Evolutionary conservation across 805 yeast genomes (phyloP).

Genomic region (Myxozyma neotropica): DNA sequence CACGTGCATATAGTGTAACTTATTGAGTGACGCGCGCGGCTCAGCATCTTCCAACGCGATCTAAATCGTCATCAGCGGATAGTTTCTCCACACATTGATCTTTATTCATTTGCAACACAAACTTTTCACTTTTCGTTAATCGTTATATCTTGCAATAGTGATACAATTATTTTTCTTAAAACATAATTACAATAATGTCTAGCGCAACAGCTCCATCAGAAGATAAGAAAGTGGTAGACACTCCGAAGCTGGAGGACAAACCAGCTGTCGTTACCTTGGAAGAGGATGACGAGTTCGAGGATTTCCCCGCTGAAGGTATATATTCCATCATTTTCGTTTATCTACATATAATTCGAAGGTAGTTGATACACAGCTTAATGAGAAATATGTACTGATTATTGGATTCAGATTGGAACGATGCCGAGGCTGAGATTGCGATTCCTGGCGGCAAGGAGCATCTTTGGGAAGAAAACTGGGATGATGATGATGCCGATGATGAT

Average conservation of each 20-base stretch:
- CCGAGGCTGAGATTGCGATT: conserved; percentile 53
- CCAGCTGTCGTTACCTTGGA: conserved; percentile 69
- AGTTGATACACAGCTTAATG: no score
- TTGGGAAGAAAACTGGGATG: conserved; percentile 99
- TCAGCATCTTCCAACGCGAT: not conserved
- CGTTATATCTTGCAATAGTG: no score
- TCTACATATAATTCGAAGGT: no score
- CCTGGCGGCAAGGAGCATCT: conserved; percentile 55
- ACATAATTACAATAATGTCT: conserved; percentile 1
- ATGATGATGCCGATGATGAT: conserved; percentile 82
- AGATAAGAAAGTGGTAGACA: conserved; percentile 1
- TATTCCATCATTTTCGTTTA: not conserved
- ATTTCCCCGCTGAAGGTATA: conserved; percentile 80
- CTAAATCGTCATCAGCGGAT: not conserved
- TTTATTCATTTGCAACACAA: no score
- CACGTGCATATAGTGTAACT: not conserved
- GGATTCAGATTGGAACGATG: conserved; percentile 62
- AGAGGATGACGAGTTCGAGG: conserved; percentile 97
- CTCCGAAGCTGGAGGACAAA: conserved; percentile 17
- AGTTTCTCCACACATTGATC: not conserved
- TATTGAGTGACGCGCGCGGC: not conserved
- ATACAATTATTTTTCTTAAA: no score
- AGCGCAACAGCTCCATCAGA: not conserved
- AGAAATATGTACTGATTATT: not conserved
- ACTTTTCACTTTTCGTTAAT: no score